Percentiles rank a stretch among this genome's conserved stretches.
phyloP scores from a whole-genome alignment of 371 early-diverging fungal genomes.

The Syncephalastrum racemosum region DNA sequence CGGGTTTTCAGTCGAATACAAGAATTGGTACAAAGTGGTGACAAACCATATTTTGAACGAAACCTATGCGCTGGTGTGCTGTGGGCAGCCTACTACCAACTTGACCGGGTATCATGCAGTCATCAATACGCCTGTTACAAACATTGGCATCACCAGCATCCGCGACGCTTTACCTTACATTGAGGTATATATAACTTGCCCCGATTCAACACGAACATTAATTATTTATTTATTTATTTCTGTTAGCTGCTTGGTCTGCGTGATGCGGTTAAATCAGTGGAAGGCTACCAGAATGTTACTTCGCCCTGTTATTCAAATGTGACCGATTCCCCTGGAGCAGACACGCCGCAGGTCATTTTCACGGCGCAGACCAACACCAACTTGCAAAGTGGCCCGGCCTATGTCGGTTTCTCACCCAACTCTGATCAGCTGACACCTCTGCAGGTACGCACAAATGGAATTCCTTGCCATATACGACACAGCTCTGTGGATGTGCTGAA shows the following conservation, averaged over 20 bases:
- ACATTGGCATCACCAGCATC: conserved; percentile 12
- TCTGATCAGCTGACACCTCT: conserved; percentile 15
- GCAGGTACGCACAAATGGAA: conserved; percentile 15
- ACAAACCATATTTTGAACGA: conserved; percentile 18
- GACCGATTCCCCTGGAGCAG: conserved; percentile 7
- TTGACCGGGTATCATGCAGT: conserved; percentile 14
- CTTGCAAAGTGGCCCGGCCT: conserved; percentile 3
- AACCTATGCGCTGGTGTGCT: conserved; percentile 25
- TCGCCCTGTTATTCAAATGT: conserved; percentile 21
- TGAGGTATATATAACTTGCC: conserved; percentile 10
- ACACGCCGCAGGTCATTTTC: conserved; percentile 15
- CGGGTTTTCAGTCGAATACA: conserved; percentile 23
- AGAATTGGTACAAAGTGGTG: conserved; percentile 24
- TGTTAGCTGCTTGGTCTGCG: conserved; percentile 17
- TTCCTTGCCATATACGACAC: neutral
- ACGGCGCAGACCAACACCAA: conserved; percentile 9
- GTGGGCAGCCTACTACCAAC: conserved; percentile 15
- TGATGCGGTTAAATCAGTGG: conserved; percentile 13
- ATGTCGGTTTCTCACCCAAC: conserved; percentile 18
- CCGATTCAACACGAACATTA: neutral
- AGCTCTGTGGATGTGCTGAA: neutral
- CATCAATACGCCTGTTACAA: conserved; percentile 17
- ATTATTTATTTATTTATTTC: neutral
- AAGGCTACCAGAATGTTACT: conserved; percentile 16
- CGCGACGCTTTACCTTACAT: conserved; percentile 17